Conservation (phyloP, 225 moss, liverwort and hornwort species). For the Pseudoscleropodium purum region DNA sequence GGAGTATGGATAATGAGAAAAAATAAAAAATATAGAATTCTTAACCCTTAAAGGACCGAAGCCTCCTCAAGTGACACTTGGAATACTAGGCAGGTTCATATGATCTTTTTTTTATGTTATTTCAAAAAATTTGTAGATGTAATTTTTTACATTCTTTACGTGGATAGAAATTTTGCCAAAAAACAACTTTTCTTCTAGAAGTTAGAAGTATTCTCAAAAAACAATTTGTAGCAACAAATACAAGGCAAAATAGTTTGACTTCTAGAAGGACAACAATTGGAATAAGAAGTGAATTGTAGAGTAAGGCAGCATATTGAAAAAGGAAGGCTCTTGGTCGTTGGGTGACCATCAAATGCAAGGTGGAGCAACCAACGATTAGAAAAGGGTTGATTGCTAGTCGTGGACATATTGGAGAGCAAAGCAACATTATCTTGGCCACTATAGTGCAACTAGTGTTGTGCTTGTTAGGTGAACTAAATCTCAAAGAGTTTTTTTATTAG, state of each 20-base stretch:
- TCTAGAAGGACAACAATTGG: fast-evolving
- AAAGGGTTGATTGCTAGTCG: fast-evolving
- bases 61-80: fast-evolving
- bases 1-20: background rate
- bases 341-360: fast-evolving
- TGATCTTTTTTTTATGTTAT: background rate
- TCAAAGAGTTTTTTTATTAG: background rate
- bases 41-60: background rate
- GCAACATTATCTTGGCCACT: fast-evolving
- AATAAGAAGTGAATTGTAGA: background rate
- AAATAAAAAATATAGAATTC: background rate
- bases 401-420: background rate
- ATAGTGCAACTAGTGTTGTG: fast-evolving
- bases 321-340: fast-evolving
- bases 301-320: fast-evolving
- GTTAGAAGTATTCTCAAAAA: background rate
- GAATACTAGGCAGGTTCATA: background rate
- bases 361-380: fast-evolving
- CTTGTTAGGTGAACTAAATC: background rate
- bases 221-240: fast-evolving
- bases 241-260: background rate
- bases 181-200: background rate
- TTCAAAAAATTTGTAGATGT: background rate
- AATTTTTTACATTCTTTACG: fast-evolving
- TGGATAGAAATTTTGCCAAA: background rate